Conservation (phyloP, 306 rosid species). For the Crotalaria pallida region DNA sequence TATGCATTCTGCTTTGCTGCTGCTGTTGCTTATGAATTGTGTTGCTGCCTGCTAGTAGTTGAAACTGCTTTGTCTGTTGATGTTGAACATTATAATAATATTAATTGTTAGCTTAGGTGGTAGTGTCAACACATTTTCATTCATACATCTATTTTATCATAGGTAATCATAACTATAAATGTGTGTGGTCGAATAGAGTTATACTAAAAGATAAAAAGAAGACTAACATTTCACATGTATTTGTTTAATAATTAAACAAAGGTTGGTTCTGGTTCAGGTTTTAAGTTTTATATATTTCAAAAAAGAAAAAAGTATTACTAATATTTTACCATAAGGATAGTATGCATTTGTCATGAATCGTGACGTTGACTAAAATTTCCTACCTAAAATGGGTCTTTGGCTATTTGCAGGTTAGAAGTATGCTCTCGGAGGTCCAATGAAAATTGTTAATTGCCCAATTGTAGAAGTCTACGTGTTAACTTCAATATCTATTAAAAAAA, state of each 20-base stretch:
- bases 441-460: no score
- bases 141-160: background rate
- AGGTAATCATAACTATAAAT: background rate
- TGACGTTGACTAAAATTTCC: background rate
- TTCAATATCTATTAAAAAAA: background rate
- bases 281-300: background rate
- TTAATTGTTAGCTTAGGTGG: slow-evolving; percentile 29
- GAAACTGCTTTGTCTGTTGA: slow-evolving; percentile 29
- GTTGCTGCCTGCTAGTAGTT: slow-evolving; percentile 23
- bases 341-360: background rate
- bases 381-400: background rate
- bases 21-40: slow-evolving; percentile 24
- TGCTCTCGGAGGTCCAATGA: background rate
- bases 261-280: slow-evolving; percentile 19
- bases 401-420: no score
- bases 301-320: no score
- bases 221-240: background rate
- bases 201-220: background rate
- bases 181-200: background rate
- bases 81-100: background rate
- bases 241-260: background rate
- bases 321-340: background rate
- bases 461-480: background rate
- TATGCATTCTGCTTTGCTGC: slow-evolving; percentile 30
- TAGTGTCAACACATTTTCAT: slow-evolving; percentile 22